Conservation (phyloP, 139 green algal species). For the Trebouxia sp. region DNA sequence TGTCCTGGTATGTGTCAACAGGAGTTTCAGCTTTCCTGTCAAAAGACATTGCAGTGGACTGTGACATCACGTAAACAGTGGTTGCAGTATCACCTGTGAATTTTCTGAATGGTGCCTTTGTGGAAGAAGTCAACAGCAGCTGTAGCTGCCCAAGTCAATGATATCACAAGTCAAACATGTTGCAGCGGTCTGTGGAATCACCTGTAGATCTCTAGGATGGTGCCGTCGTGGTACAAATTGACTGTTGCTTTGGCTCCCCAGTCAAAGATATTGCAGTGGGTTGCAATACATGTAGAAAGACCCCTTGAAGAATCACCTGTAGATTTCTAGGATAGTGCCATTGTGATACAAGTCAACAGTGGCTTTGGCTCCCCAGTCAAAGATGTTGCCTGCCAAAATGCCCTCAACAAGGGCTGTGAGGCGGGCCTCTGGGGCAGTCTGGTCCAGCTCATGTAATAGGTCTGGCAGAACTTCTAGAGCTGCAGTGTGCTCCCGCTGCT, state of each 20-base stretch:
- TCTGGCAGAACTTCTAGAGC: constrained; percentile 91
- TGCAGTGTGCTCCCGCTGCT: constrained; percentile 86
- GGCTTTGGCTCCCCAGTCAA: constrained; percentile 93
- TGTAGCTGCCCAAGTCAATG: neutral
- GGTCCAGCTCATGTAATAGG: constrained; percentile 90
- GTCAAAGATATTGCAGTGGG: constrained; percentile 96
- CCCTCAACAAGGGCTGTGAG: constrained; percentile 55
- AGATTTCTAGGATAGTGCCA: constrained; percentile 96
- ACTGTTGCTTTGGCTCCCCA: constrained; percentile 91
- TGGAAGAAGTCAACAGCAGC: neutral
- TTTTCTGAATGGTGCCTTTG: neutral
- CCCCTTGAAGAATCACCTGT: constrained; percentile 41
- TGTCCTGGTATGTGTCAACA: no score
- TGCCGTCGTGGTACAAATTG: constrained; percentile 89
- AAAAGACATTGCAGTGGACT: no score
- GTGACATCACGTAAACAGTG: no score
- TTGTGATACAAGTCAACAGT: constrained; percentile 92
- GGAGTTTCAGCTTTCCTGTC: no score
- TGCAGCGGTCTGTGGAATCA: neutral
- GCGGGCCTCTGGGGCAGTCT: constrained; percentile 51
- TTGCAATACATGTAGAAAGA: neutral
- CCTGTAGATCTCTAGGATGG: constrained; percentile 21
- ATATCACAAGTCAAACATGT: neutral
- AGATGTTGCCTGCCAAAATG: constrained; percentile 95
- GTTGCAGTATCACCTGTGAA: neutral